Evolutionary conservation across 371 early-diverging fungal species (phyloP).

Genomic region (Parasitella parasitica): DNA sequence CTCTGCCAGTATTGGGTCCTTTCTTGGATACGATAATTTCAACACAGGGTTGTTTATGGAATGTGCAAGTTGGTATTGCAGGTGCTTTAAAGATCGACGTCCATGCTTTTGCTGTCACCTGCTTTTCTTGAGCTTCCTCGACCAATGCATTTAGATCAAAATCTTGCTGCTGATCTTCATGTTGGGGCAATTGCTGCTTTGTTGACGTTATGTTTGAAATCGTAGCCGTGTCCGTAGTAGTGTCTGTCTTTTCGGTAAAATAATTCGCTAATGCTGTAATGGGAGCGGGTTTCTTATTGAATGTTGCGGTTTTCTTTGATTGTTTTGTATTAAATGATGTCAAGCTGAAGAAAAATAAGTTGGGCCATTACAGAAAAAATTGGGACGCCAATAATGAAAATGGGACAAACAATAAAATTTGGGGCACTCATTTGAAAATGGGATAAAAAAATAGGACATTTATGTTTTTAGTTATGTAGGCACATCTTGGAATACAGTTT

Average conservation of each 20-base stretch:
- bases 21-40: slow-evolving; percentile 67
- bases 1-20: slow-evolving; percentile 72
- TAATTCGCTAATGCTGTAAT: neutral
- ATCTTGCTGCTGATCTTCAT: neutral
- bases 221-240: neutral
- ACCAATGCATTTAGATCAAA: neutral
- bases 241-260: neutral
- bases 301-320: neutral
- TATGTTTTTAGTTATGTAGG: too few species aligned
- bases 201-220: neutral
- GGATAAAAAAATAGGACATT: too few species aligned
- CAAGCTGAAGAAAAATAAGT: too few species aligned
- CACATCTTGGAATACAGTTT: too few species aligned
- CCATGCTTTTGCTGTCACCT: slow-evolving; percentile 43
- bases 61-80: slow-evolving; percentile 56
- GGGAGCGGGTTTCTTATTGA: neutral
- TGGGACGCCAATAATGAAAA: too few species aligned
- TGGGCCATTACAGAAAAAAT: too few species aligned
- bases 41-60: slow-evolving; percentile 68
- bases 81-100: slow-evolving; percentile 52
- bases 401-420: too few species aligned
- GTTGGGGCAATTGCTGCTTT: neutral
- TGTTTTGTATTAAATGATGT: too few species aligned
- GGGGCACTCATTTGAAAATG: too few species aligned
- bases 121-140: neutral